Base-by-base conservation (phyloP, 2,329 filamentous ascomycete species). In the Xylaria polymorpha region DNA sequence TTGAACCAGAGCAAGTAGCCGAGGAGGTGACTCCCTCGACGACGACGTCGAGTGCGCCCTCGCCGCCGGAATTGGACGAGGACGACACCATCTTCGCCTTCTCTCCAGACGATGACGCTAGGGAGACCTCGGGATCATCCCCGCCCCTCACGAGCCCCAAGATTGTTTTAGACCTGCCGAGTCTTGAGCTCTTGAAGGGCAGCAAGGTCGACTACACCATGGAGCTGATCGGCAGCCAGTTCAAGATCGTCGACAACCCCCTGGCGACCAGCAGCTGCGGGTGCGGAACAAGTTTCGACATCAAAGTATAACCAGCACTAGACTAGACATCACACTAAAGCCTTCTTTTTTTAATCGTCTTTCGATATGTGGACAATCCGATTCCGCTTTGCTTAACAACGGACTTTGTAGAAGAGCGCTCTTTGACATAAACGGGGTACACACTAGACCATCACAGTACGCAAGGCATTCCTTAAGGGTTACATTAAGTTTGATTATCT, bases 171-270 rank as follows among this genome's bases (percentile, higher is more conserved):
- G 96, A 99, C 78, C 88, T 91, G 73, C 89, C 94, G 2, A 97
- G 94, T 61, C 82, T 99, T 68, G 94, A 97, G 73, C 81, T 99
- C 62, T 82, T 99, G 67, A 94, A 94, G 78, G 96, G 95, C 10
- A 98, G 94, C 83, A 98, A 94, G 79, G 91, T 99, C 44, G 96
- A 99, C 79, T 99, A 94, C 77, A 98, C 94, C 0, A 96, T 92
- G 87, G 96, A 98, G 83, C 84, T 99, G 59, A 77, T 79, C 71
- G 92, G 92, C 32, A 93, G 91, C 77, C 94, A 98, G 82, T 99
- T 99, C 81, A 97, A 97, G 85, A 94, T 99, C 77, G 91, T 94
- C 69, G 94, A 97, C 75, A 99, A 98, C 77, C 96, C 96, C 0
- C 85, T 90, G 48, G 96, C 96, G 4, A 94, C 92, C 67, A 98